Conservation (phyloP, 345 rosid species). For the Atalantia buxifolia region DNA sequence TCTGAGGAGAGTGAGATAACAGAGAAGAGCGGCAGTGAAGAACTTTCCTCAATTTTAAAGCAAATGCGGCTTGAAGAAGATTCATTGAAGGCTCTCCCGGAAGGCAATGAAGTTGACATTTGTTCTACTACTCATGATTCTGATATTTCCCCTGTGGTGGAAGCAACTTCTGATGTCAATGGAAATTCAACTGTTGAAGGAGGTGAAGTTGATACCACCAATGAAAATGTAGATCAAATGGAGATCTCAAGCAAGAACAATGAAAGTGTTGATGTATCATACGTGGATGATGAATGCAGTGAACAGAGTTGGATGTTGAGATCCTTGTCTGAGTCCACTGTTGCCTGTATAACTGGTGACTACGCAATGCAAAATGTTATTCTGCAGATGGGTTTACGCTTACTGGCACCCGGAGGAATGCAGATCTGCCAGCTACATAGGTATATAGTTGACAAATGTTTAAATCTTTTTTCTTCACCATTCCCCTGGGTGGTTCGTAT, state of each 20-base stretch:
- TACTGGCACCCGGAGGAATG: slow-evolving; percentile 87
- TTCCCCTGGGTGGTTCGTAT: background rate
- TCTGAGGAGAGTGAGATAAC: slow-evolving; percentile 30
- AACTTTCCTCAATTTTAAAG: slow-evolving; percentile 45
- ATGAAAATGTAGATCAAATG: slow-evolving; percentile 34
- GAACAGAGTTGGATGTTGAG: slow-evolving; percentile 88
- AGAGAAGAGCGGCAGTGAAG: slow-evolving; percentile 30
- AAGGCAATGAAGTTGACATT: slow-evolving; percentile 23
- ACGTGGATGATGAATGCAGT: slow-evolving; percentile 63
- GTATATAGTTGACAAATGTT: slow-evolving; percentile 28
- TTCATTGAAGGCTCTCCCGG: slow-evolving; percentile 37
- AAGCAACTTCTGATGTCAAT: slow-evolving; percentile 22
- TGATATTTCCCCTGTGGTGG: background rate
- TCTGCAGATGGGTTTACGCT: slow-evolving; percentile 91
- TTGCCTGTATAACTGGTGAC: slow-evolving; percentile 91
- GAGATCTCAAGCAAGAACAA: slow-evolving; percentile 53
- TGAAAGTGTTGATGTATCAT: slow-evolving; percentile 52
- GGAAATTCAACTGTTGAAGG: slow-evolving; percentile 23
- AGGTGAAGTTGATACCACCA: slow-evolving; percentile 23
- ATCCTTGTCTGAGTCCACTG: slow-evolving; percentile 88
- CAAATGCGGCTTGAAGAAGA: slow-evolving; percentile 78
- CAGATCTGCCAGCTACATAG: slow-evolving; percentile 90
- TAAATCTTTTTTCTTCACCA: background rate
- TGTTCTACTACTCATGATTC: slow-evolving; percentile 18
- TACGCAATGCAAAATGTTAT: slow-evolving; percentile 97